Evolutionary conservation across 2,329 filamentous ascomycete genomes (phyloP).

Genomic region (Beauveria scarabaeidicola): DNA sequence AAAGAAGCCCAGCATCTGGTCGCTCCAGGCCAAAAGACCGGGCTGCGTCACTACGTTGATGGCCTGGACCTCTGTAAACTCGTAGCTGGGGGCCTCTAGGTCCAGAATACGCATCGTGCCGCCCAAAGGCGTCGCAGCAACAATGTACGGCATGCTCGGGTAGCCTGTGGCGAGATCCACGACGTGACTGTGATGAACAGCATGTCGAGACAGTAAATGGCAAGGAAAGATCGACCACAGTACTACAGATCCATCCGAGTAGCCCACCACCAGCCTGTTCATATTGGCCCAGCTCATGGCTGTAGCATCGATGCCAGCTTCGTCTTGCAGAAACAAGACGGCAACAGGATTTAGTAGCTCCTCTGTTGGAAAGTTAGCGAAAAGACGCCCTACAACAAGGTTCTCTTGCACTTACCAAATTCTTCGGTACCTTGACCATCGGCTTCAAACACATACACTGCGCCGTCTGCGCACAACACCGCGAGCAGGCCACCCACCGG

Average conservation of each 20-base stretch:
- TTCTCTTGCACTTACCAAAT: constrained; percentile 30
- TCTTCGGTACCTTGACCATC: constrained; percentile 21
- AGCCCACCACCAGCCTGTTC: constrained; percentile 47
- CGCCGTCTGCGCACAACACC: constrained; percentile 42
- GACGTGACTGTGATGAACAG: constrained; percentile 44
- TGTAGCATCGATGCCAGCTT: constrained; percentile 41
- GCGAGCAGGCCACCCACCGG: constrained; percentile 40
- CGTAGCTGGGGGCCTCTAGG: constrained; percentile 41
- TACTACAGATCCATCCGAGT: constrained; percentile 47
- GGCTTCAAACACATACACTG: constrained; percentile 39
- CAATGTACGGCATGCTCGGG: constrained; percentile 46
- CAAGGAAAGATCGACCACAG: constrained; percentile 48
- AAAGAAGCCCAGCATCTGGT: constrained; percentile 47
- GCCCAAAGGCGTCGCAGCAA: constrained; percentile 47
- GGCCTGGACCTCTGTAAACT: constrained; percentile 44
- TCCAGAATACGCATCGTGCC: constrained; percentile 46
- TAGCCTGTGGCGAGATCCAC: constrained; percentile 48
- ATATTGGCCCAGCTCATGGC: constrained; percentile 46
- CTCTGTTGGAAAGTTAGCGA: constrained; percentile 29
- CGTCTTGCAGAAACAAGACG: constrained; percentile 35
- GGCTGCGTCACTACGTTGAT: constrained; percentile 44
- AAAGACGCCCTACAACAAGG: neutral
- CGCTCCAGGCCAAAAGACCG: constrained; percentile 45
- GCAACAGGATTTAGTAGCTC: constrained; percentile 36
- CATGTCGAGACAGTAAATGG: constrained; percentile 40